These are phyloP conservation scores for Sicyos edulis DNA, from an alignment of 306 rosid species.

Conservation along the genomic window DNA sequence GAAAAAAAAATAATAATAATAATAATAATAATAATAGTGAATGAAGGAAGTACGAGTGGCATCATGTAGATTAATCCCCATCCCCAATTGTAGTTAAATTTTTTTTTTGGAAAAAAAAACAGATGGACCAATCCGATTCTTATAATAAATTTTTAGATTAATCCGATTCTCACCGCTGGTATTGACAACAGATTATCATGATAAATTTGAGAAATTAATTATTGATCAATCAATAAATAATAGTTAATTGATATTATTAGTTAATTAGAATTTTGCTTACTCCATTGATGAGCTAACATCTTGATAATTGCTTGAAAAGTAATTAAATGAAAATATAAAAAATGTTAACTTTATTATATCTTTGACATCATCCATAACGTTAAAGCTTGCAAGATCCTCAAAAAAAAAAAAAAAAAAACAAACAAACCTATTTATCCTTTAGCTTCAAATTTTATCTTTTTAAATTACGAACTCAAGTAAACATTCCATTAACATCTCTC, in stretches of 20 bases:
- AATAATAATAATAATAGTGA: too few species aligned
- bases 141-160: too few species aligned
- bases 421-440: background rate
- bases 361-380: conserved; percentile 4
- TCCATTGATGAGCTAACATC: background rate
- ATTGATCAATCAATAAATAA: background rate
- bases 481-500: background rate
- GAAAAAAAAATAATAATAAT: too few species aligned
- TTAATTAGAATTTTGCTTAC: background rate
- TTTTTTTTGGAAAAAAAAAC: too few species aligned
- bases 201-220: background rate
- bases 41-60: too few species aligned
- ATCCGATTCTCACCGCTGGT: background rate
- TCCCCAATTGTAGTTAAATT: too few species aligned
- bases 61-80: too few species aligned
- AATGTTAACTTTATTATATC: background rate
- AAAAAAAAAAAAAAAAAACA: too few species aligned
- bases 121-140: background rate
- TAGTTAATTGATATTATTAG: background rate
- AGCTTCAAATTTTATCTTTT: background rate
- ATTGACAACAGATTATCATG: background rate
- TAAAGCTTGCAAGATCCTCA: background rate
- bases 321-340: background rate
- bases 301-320: background rate
- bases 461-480: background rate